Evolutionary conservation across 2,329 filamentous ascomycete species (phyloP).

Genomic region (Colletotrichum somersetense): DNA sequence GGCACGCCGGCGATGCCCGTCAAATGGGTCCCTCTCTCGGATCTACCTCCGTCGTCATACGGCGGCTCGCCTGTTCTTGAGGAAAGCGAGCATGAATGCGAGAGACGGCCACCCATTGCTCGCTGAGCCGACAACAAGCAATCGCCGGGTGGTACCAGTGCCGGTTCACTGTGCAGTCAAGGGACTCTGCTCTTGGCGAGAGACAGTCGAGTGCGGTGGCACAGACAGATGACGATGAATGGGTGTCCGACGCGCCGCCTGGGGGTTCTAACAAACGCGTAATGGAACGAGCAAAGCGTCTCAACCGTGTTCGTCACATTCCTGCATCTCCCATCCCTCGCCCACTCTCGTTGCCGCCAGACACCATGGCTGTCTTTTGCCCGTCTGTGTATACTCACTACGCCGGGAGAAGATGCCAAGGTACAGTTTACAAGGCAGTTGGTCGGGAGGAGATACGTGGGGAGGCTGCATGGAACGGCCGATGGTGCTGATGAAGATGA

Average conservation of each 20-base stretch:
- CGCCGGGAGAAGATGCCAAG: not conserved
- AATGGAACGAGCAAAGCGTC: not conserved
- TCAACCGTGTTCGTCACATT: not conserved
- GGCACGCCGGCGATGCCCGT: conserved; percentile 27
- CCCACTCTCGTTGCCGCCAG: not conserved
- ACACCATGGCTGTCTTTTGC: not conserved
- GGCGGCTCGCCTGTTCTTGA: conserved; percentile 9
- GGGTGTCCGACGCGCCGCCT: not conserved
- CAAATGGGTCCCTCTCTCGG: conserved; percentile 3
- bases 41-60: conserved; percentile 9
- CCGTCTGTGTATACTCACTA: not conserved
- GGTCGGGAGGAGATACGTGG: no score
- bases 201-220: conserved; percentile 8
- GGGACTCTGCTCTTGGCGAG: conserved; percentile 12
- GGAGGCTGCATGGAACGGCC: not conserved
- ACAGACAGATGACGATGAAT: conserved; percentile 18
- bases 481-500: not conserved
- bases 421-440: no score
- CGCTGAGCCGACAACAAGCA: not conserved
- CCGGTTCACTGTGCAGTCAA: not conserved
- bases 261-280: not conserved
- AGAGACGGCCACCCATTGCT: not conserved
- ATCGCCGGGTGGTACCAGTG: not conserved
- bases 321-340: not conserved
- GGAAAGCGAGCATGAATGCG: not conserved